phyloP scores from a whole-genome alignment of 371 early-diverging fungal genomes.

The Conidiobolus incongruus region DNA sequence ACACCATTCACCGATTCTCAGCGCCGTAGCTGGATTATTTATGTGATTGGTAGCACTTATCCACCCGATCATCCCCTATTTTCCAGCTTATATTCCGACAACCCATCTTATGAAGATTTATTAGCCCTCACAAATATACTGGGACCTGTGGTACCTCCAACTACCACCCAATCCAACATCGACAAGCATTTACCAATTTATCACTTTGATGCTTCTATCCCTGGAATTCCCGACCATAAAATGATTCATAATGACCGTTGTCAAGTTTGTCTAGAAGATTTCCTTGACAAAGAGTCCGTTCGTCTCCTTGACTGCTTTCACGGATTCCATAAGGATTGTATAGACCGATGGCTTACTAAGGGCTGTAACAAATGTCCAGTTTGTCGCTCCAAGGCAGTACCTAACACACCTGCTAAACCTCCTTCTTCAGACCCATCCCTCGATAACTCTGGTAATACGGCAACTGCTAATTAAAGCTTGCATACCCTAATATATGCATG shows the following conservation, averaged over 20 bases:
- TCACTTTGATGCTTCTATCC: constrained; percentile 11
- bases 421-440: no score
- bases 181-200: constrained; percentile 17
- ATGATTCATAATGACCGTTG: constrained; percentile 13
- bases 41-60: constrained; percentile 9
- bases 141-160: constrained; percentile 31
- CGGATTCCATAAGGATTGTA: constrained; percentile 76
- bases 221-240: constrained; percentile 9
- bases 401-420: no score
- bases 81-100: constrained; percentile 5
- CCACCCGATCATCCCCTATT: constrained; percentile 8
- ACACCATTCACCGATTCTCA: constrained; percentile 1
- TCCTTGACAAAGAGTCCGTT: constrained; percentile 42
- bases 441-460: no score
- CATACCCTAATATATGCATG: no score
- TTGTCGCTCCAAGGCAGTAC: no score
- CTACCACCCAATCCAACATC: constrained; percentile 19
- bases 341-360: constrained; percentile 38
- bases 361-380: constrained; percentile 22
- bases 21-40: constrained; percentile 8
- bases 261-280: constrained; percentile 70
- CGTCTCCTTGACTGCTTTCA: constrained; percentile 73
- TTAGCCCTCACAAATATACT: constrained; percentile 21
- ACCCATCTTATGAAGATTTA: constrained; percentile 27
- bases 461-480: no score